These are phyloP conservation scores for Fusarium napiforme DNA, from an alignment of 2,329 filamentous ascomycete species.

Conservation along the genomic window DNA sequence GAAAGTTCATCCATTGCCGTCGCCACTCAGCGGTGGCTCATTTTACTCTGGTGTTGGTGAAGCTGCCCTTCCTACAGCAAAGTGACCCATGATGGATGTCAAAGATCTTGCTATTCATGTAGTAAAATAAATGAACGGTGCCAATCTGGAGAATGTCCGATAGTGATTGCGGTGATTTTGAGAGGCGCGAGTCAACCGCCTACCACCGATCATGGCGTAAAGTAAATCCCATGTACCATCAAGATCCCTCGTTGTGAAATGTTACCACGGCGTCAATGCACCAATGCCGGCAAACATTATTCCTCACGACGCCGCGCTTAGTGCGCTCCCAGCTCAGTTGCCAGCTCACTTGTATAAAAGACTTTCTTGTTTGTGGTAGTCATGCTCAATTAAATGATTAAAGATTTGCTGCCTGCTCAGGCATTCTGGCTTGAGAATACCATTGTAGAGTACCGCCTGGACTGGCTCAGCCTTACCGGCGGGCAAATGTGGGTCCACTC, in stretches of 20 bases:
- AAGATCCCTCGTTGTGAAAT: background rate
- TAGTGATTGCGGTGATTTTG: background rate
- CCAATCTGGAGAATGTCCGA: too few species aligned
- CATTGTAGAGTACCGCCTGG: background rate
- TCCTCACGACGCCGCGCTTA: background rate
- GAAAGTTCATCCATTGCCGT: fast-evolving
- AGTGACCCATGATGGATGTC: too few species aligned
- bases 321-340: too few species aligned
- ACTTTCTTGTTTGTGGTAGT: fast-evolving
- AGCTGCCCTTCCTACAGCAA: background rate
- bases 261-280: background rate
- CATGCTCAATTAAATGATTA: background rate
- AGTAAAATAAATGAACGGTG: background rate
- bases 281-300: background rate
- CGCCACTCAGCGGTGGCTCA: too few species aligned
- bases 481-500: background rate
- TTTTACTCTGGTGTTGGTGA: background rate
- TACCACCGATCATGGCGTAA: too few species aligned
- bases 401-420: background rate
- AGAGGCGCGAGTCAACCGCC: background rate
- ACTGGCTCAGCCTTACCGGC: background rate
- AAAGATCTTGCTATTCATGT: background rate
- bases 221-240: background rate
- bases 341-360: fast-evolving
- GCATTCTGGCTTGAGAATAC: background rate